Percentiles rank a stretch among this genome's conserved stretches.
These are phyloP conservation scores for Globisporangium solare DNA, from an alignment of 352 stramenopile species.

Conservation along the genomic window DNA sequence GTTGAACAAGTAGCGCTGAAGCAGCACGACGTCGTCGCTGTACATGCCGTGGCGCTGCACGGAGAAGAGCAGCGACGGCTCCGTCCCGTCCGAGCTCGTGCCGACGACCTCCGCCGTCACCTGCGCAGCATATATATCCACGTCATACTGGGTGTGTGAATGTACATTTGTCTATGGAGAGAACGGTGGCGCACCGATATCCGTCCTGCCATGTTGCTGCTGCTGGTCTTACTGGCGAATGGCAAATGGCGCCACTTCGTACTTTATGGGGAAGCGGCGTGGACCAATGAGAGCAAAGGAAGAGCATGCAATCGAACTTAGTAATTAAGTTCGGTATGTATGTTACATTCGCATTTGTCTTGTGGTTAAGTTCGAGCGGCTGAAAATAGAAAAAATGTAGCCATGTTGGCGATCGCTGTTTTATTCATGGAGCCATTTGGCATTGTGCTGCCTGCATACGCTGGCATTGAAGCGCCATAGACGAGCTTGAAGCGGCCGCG, in stretches of 20 bases:
- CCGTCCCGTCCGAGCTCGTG: conserved; percentile 57
- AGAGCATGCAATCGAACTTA: too few relatives aligned
- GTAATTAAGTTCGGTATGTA: too few relatives aligned
- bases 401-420: conserved; percentile 3
- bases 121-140: conserved; percentile 13
- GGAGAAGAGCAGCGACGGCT: conserved; percentile 61
- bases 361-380: too few relatives aligned
- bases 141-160: neutral
- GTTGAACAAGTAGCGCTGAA: conserved; percentile 70
- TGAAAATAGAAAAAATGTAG: conserved; percentile 6
- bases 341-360: too few relatives aligned
- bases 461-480: conserved; percentile 10
- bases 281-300: conserved; percentile 5
- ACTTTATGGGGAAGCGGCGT: conserved; percentile 7
- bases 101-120: conserved; percentile 57
- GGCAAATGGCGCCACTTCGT: conserved; percentile 10
- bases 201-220: conserved; percentile 3
- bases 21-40: conserved; percentile 50
- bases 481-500: conserved; percentile 27
- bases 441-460: too few relatives aligned
- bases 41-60: conserved; percentile 63
- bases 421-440: too few relatives aligned
- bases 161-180: neutral
- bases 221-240: neutral
- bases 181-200: conserved; percentile 8